A percentile compares a stretch with the other conserved stretches of the same genome.
Evolutionary conservation across 768 basidiomycete genomes (phyloP).

Genomic region (Xanthoconium stramineum): DNA sequence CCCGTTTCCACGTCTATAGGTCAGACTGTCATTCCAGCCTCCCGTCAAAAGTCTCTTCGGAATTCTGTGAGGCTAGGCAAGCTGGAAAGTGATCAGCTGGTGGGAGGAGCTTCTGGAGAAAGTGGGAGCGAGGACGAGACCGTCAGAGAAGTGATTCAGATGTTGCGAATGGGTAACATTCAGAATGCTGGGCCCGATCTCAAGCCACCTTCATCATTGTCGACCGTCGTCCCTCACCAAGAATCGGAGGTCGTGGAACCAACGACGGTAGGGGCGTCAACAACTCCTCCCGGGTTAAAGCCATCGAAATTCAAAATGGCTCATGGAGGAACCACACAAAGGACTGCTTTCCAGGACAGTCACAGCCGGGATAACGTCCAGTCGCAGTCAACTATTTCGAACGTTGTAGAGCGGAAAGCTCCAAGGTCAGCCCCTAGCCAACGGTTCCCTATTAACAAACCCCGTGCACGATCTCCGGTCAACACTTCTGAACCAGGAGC

Average conservation of each 20-base stretch:
- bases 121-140: slow-evolving; percentile 53
- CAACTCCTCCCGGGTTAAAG: slow-evolving; percentile 29
- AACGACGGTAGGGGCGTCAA: background rate
- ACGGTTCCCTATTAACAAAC: slow-evolving; percentile 17
- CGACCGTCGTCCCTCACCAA: background rate
- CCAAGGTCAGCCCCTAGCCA: slow-evolving; percentile 7
- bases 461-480: slow-evolving; percentile 2
- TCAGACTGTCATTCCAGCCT: slow-evolving; percentile 41
- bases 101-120: slow-evolving; percentile 48
- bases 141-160: slow-evolving; percentile 49
- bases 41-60: slow-evolving; percentile 47
- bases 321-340: background rate
- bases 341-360: slow-evolving; percentile 21
- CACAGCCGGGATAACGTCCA: slow-evolving; percentile 31
- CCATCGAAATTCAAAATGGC: slow-evolving; percentile 48
- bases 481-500: slow-evolving; percentile 4
- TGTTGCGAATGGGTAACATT: slow-evolving; percentile 48
- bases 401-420: slow-evolving; percentile 25
- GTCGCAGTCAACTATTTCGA: slow-evolving; percentile 30
- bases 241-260: background rate
- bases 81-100: slow-evolving; percentile 47
- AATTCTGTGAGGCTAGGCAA: slow-evolving; percentile 55
- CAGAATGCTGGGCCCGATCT: slow-evolving; percentile 53
- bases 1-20: slow-evolving; percentile 39
- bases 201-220: slow-evolving; percentile 3